Conservation (phyloP, 345 rosid species). For the Salix caprea region DNA sequence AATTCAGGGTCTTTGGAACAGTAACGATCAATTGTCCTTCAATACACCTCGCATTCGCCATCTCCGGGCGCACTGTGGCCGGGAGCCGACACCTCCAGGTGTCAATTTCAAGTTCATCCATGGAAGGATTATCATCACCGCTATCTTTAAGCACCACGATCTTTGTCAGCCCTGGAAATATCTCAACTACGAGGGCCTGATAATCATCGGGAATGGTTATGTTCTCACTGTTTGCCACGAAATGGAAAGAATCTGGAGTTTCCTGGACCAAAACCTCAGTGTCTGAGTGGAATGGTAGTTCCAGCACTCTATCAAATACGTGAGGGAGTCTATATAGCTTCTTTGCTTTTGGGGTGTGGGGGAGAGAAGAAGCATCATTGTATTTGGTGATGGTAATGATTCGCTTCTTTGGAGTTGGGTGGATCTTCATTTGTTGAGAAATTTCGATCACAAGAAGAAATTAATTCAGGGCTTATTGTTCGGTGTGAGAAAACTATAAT, state of each 20-base stretch:
- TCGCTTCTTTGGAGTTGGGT: constrained; percentile 9
- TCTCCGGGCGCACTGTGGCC: constrained; percentile 7
- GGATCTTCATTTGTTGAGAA: neutral
- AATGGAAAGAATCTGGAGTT: constrained; percentile 13
- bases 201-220: neutral
- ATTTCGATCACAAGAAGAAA: neutral
- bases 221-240: neutral
- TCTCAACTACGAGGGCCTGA: constrained; percentile 5
- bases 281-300: constrained; percentile 22
- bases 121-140: neutral
- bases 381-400: neutral
- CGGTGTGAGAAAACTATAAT: too few relatives aligned
- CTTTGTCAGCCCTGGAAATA: constrained; percentile 20
- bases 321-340: constrained; percentile 22
- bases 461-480: neutral
- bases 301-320: constrained; percentile 19
- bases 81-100: constrained; percentile 26
- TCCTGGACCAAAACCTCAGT: constrained; percentile 18
- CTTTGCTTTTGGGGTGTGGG: neutral
- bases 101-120: neutral
- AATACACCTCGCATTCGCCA: constrained; percentile 4
- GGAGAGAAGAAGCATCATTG: neutral
- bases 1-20: constrained; percentile 1
- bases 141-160: constrained; percentile 1
- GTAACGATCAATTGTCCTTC: constrained; percentile 17